Percentiles rank a stretch among this genome's conserved stretches.
Evolutionary conservation across 176 grass and related monocot genomes (phyloP).

Genomic region (Aegilops umbellulata): DNA sequence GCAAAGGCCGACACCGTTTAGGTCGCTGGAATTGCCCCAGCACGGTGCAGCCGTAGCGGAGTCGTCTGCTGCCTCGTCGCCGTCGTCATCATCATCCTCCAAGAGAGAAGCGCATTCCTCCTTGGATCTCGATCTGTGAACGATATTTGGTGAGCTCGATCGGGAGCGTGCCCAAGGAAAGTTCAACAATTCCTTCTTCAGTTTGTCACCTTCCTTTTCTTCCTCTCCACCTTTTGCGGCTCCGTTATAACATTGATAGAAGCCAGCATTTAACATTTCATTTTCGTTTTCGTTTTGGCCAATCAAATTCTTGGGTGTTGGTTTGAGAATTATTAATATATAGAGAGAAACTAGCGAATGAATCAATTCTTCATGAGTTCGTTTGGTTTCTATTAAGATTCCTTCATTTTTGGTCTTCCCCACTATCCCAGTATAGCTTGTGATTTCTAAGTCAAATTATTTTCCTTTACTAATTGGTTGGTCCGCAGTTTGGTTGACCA

Average conservation of each 20-base stretch:
- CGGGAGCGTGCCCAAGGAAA: conserved; percentile 54
- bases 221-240: conserved; percentile 31
- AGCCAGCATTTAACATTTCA: conserved; percentile 42
- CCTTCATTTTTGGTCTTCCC: conserved; percentile 8
- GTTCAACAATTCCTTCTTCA: conserved; percentile 60
- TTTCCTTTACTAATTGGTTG: conserved; percentile 11
- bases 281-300: conserved; percentile 30
- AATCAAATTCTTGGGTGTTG: conserved; percentile 55
- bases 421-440: background rate
- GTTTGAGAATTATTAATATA: conserved; percentile 57
- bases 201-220: conserved; percentile 30
- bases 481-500: conserved; percentile 33
- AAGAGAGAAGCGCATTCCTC: conserved; percentile 74
- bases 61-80: conserved; percentile 42
- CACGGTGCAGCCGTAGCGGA: conserved; percentile 15
- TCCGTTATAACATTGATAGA: conserved; percentile 60
- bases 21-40: conserved; percentile 41
- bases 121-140: conserved; percentile 96
- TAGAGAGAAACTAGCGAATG: conserved; percentile 50
- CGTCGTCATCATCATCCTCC: conserved; percentile 64
- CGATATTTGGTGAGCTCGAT: background rate
- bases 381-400: conserved; percentile 33
- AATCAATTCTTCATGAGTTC: conserved; percentile 25
- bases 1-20: conserved; percentile 49
- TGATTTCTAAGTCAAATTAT: conserved; percentile 12